Percentiles rank a stretch among this genome's conserved stretches.
phyloP scores from a whole-genome alignment of 805 yeast genomes.

The Saturnispora hagleri region DNA sequence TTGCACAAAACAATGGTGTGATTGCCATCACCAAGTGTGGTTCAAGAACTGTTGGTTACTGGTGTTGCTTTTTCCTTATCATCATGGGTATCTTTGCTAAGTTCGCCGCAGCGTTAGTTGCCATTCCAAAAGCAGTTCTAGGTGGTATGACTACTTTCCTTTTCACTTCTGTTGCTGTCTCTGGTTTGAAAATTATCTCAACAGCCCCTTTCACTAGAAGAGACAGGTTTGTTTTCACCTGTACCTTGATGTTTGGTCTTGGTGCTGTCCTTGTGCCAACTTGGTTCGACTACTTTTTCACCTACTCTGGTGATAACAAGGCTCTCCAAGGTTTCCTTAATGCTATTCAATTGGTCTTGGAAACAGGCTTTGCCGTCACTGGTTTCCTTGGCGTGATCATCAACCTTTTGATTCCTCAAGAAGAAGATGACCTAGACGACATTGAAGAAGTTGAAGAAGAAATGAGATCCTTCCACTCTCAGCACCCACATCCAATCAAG shows the following conservation, averaged over 20 bases:
- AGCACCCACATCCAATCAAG: conserved; percentile 13
- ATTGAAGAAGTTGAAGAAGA: conserved; percentile 32
- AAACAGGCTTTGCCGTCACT: conserved; percentile 49
- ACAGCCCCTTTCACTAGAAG: conserved; percentile 47
- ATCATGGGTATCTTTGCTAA: conserved; percentile 84
- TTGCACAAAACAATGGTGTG: conserved; percentile 95
- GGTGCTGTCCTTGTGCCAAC: conserved; percentile 38
- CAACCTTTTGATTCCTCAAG: conserved; percentile 43
- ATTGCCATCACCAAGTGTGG: conserved; percentile 90
- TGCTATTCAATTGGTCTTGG: conserved; percentile 48
- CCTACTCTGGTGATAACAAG: conserved; percentile 38
- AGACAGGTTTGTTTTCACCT: conserved; percentile 46
- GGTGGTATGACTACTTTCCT: conserved; percentile 77
- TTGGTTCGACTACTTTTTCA: conserved; percentile 44
- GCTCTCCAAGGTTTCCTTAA: conserved; percentile 39
- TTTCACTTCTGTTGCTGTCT: conserved; percentile 48
- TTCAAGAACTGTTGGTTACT: conserved; percentile 56
- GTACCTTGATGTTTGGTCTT: conserved; percentile 42
- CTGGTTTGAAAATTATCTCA: conserved; percentile 47
- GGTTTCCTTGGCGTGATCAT: conserved; percentile 45
- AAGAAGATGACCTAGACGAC: conserved; percentile 38
- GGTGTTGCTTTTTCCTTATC: conserved; percentile 53
- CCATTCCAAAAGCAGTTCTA: conserved; percentile 69
- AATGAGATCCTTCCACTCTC: conserved; percentile 47
- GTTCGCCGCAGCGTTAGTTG: conserved; percentile 80